Conservation (phyloP, 2,329 filamentous ascomycete genomes). For the Nannizziopsis arthrosporioides region DNA sequence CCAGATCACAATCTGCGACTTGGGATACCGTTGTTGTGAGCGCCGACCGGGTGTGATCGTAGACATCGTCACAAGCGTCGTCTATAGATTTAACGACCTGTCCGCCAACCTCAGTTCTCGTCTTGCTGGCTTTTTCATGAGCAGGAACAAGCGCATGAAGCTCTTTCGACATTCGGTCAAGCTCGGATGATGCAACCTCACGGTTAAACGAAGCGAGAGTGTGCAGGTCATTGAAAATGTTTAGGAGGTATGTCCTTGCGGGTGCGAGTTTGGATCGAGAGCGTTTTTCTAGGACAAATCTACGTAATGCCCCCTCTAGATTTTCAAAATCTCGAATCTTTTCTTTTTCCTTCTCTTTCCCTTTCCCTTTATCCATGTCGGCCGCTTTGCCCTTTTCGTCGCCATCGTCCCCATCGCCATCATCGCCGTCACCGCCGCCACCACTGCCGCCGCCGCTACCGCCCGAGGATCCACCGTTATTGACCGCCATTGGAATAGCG, state of each 20-base stretch:
- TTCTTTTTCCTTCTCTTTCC: slow-evolving; percentile 78
- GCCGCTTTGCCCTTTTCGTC: slow-evolving; percentile 23
- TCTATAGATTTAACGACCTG: slow-evolving; percentile 74
- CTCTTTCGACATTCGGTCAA: slow-evolving; percentile 70
- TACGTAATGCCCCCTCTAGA: slow-evolving; percentile 74
- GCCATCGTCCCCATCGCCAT: slow-evolving; percentile 34
- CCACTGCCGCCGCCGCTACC: slow-evolving; percentile 39
- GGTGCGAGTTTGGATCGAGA: slow-evolving; percentile 91
- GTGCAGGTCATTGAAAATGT: slow-evolving; percentile 78
- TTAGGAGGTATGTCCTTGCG: slow-evolving; percentile 87
- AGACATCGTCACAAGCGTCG: slow-evolving; percentile 71
- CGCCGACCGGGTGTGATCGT: slow-evolving; percentile 65
- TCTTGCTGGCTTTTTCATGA: slow-evolving; percentile 71
- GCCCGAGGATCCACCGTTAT: slow-evolving; percentile 30
- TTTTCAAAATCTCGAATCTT: slow-evolving; percentile 80
- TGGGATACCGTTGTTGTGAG: slow-evolving; percentile 64
- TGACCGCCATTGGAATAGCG: slow-evolving; percentile 64
- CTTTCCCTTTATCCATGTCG: slow-evolving; percentile 44
- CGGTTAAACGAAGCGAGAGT: slow-evolving; percentile 75
- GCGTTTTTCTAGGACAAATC: slow-evolving; percentile 92
- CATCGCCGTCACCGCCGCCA: slow-evolving; percentile 46
- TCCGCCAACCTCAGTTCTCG: slow-evolving; percentile 66
- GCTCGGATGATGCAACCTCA: slow-evolving; percentile 72
- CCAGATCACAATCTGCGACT: slow-evolving; percentile 65
- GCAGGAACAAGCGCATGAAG: slow-evolving; percentile 72